Evolutionary conservation across 2,329 filamentous ascomycete genomes (phyloP), one percentile per base, ranked within the genome.

Genomic region (Colletotrichum melonis): DNA sequence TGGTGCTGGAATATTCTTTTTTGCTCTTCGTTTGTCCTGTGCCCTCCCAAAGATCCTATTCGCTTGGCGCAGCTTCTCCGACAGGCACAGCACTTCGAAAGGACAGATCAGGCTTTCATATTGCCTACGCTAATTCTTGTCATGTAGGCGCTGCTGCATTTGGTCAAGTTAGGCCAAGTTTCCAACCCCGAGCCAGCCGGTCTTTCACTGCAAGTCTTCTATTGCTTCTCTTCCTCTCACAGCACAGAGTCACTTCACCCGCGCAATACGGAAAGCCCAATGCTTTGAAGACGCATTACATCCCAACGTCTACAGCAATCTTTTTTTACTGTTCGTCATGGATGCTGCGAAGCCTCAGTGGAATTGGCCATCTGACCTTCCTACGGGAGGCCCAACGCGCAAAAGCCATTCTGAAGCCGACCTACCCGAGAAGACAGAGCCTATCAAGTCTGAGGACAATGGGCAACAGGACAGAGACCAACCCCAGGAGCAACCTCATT

Each of bases 1-100:
- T 16, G 70, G 67, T 58, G 67, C 67, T 71, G 67, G 67, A 73
- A 73, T 71, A 71, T 73, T 73, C 71, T 73, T 71, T 66, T 54
- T 26, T n/a, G 24, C 28, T 16, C 11, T 12, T 19, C 24, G 19
- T 9, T 24, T 22, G 28, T 32, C 35, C 24, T 32, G n/a, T 54
- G 65, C 42, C 49, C 35, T 67, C 57, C 56, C 32, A 62, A 56
- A 38, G 49, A 66, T 30, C 7, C 22, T 22, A 49, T 30, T 35
- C 28, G 56, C 67, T 62, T 71, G 35, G 67, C 70, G 35, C 59
- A 49, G 54, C 32, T 28, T 66, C 12, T 52, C 22, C 32, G 4
- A 35, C 32, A 35, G 32, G 32, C 32, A 35, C 32, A 35, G 32
- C 11, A 12, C 9, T 35, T 4, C 49, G 14, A 62, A 66, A 73